Evolutionary conservation across 768 basidiomycete species (phyloP).

Genomic region (Pleurotus tuber-regium): DNA sequence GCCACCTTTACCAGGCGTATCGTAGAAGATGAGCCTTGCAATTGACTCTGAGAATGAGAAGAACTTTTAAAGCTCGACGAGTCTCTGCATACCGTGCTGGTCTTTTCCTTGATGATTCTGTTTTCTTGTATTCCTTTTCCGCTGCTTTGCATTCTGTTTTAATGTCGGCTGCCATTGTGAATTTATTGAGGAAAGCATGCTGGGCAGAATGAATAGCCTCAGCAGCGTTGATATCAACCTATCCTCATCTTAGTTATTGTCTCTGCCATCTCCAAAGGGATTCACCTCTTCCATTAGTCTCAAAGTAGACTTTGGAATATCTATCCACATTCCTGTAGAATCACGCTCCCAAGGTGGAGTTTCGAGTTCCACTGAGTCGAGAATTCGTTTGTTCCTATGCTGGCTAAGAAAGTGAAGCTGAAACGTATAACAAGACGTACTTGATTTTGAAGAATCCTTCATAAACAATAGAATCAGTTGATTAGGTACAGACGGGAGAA

Average conservation of each 20-base stretch:
- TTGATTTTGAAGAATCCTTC: constrained; percentile 80
- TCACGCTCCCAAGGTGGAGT: constrained; percentile 76
- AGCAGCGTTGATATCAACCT: constrained; percentile 58
- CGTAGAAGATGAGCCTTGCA: constrained; percentile 77
- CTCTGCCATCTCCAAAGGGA: constrained; percentile 21
- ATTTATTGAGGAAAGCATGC: constrained; percentile 81
- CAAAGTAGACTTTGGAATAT: constrained; percentile 57
- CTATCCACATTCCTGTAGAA: constrained; percentile 77
- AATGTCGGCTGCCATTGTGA: constrained; percentile 65
- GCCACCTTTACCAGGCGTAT: constrained; percentile 64
- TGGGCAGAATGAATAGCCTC: constrained; percentile 84
- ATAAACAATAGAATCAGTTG: not conserved
- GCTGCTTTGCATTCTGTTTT: constrained; percentile 81
- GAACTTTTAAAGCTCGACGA: not conserved
- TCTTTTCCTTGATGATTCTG: constrained; percentile 55
- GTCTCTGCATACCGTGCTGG: constrained; percentile 52
- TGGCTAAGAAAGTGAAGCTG: not conserved
- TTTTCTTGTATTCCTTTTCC: constrained; percentile 66
- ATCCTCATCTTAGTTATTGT: constrained; percentile 39
- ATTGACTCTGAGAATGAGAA: not conserved
- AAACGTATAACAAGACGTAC: constrained; percentile 28
- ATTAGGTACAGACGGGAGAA: not conserved
- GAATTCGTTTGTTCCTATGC: constrained; percentile 54
- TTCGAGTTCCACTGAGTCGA: constrained; percentile 77
- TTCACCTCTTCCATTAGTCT: constrained; percentile 43